phyloP scores from a whole-genome alignment of 2,329 filamentous ascomycete species.

The Claviceps pazoutovae region DNA sequence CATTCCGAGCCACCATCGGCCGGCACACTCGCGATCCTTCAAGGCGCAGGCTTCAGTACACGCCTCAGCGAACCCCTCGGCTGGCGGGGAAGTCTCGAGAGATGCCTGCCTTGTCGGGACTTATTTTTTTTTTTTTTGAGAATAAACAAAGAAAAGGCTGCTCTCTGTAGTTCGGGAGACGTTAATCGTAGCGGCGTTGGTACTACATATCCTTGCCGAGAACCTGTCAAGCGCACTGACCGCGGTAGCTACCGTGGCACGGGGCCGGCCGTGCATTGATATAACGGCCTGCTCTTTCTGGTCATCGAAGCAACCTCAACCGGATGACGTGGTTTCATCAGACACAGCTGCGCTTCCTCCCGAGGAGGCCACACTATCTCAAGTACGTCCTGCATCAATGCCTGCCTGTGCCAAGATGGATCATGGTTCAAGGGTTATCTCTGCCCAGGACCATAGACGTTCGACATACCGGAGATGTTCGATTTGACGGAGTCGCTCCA shows the following conservation, averaged over 20 bases:
- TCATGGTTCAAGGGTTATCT: too few species aligned
- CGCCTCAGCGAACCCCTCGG: too few species aligned
- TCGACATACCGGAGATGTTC: too few species aligned
- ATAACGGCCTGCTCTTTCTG: slow-evolving; percentile 1
- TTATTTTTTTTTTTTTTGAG: too few species aligned
- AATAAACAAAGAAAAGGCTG: neutral
- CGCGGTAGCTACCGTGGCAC: slow-evolving; percentile 8
- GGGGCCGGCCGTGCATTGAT: slow-evolving; percentile 7
- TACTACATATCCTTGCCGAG: neutral
- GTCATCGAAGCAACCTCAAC: slow-evolving; percentile 1
- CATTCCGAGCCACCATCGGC: too few species aligned
- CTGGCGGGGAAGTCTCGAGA: too few species aligned
- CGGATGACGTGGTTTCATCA: neutral
- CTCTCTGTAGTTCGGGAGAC: neutral
- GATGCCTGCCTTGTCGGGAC: too few species aligned
- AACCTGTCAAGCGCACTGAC: neutral
- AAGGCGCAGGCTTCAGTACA: too few species aligned
- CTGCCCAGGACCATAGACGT: neutral
- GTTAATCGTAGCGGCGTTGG: neutral
- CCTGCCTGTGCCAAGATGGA: too few species aligned
- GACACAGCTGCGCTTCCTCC: too few species aligned
- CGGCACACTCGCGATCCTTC: too few species aligned
- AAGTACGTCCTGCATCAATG: too few species aligned
- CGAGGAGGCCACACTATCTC: neutral
- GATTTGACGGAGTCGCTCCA: neutral